phyloP scores from a whole-genome alignment of 78 protist species.

The Dictyostelium brefeldianum region DNA sequence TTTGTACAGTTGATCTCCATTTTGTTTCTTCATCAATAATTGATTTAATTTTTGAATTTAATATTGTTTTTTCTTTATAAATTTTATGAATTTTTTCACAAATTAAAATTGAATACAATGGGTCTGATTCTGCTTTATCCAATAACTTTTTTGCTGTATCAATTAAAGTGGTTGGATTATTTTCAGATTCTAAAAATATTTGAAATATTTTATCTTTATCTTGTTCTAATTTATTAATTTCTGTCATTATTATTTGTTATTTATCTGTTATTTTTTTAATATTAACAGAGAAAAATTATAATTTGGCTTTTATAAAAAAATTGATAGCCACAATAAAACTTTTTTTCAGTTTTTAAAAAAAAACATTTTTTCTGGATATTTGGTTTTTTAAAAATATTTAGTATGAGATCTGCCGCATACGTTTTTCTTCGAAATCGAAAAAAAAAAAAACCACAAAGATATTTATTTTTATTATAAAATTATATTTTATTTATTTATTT shows the following conservation, averaged over 20 bases:
- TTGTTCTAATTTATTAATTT: neutral
- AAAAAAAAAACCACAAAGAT: too few relatives aligned
- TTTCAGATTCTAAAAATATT: neutral
- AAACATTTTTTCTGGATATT: too few relatives aligned
- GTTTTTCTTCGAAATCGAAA: too few relatives aligned
- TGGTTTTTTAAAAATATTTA: too few relatives aligned
- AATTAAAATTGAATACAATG: neutral
- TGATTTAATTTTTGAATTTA: neutral
- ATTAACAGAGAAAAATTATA: too few relatives aligned
- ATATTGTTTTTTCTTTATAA: neutral
- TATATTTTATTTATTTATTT: too few relatives aligned
- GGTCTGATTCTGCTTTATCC: neutral
- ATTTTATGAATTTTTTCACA: slow-evolving; percentile 23
- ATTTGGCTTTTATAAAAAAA: too few relatives aligned
- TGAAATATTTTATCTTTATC: neutral
- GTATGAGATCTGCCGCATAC: too few relatives aligned
- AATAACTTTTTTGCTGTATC: neutral
- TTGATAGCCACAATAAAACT: too few relatives aligned
- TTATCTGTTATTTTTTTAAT: too few relatives aligned
- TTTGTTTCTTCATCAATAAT: neutral
- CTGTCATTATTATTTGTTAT: neutral
- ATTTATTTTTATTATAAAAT: too few relatives aligned
- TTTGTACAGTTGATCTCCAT: neutral
- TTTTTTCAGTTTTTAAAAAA: too few relatives aligned
- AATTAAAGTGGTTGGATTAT: neutral